Conservation (phyloP, 768 basidiomycete species). For the Pisolithus marmoratus region DNA sequence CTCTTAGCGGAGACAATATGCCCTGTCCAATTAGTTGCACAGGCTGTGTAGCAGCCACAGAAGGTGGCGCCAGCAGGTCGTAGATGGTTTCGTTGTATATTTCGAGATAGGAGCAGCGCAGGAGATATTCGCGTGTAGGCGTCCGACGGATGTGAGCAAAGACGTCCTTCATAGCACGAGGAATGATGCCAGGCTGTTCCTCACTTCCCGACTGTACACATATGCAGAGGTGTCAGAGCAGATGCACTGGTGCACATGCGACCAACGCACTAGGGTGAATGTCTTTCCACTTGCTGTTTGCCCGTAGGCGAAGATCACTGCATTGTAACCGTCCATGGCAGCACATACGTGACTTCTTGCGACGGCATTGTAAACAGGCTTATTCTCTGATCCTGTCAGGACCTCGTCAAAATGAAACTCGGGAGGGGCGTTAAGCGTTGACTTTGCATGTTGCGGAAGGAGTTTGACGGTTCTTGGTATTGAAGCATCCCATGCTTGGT, state of each 20-base stretch:
- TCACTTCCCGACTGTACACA: conserved; percentile 58
- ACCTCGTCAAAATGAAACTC: conserved; percentile 71
- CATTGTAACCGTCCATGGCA: conserved; percentile 96
- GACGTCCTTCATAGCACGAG: conserved; percentile 87
- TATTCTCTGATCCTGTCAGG: conserved; percentile 74
- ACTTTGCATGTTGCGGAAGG: conserved; percentile 49
- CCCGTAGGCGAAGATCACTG: conserved; percentile 91
- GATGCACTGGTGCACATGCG: not conserved
- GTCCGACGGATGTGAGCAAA: conserved; percentile 79
- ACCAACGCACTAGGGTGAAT: conserved; percentile 47
- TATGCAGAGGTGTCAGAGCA: conserved; percentile 25
- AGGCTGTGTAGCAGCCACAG: conserved; percentile 43
- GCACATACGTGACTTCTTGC: conserved; percentile 78
- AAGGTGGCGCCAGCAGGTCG: conserved; percentile 76
- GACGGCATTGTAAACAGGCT: conserved; percentile 69
- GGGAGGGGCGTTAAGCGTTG: conserved; percentile 31
- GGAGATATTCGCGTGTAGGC: conserved; percentile 81
- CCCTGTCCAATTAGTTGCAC: conserved; percentile 73
- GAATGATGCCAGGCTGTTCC: conserved; percentile 90
- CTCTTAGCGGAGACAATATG: conserved; percentile 70
- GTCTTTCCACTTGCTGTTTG: conserved; percentile 85
- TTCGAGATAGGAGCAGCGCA: conserved; percentile 93
- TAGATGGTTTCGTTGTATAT: conserved; percentile 93
- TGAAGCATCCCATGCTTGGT: conserved; percentile 52
- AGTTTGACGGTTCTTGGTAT: conserved; percentile 53